Base-by-base conservation (phyloP, 2,329 filamentous ascomycete genomes). In the Botrytis tulipae region DNA sequence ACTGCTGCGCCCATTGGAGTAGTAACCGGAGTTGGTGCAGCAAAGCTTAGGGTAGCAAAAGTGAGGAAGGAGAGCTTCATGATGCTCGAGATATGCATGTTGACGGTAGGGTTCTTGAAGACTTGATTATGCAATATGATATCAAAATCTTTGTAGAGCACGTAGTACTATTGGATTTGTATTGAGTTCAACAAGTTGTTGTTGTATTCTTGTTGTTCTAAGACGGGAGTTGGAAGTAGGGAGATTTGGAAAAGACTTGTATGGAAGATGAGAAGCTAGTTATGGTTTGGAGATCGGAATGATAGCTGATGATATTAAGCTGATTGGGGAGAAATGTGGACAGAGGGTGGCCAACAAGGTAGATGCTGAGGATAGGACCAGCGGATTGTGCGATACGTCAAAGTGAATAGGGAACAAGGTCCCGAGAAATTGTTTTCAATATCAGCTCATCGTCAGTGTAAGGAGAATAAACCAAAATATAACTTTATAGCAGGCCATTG, bases 1-100 rank as follows among this genome's bases (percentile, higher is more conserved):
- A 57, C 25, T 4, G 35, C 25, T 12, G 35, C 35, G 14, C 18
- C 66, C 35, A 32, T 22, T 20, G 42, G 63, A 25, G 29, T 20
- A 22, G 48, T 40, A 12, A 48, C 22, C 7, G 62, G 42, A 44
- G 46, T 48, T 32, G 48, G 71, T 32, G 63, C 62, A 7, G 62
- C 63, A n/a, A 72, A 3, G 16, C 62, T 48, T 22, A 72, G 29
- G n/a, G 40, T 29, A 25, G 57, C 29, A 18, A 68, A 44, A 32
- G 40, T 2, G 63, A 72, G 40, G 48, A 68, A 25, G 32, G 25
- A 69, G 51, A 72, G 16, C 4, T 42, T 35, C 37, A 61, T 48
- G 70, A 60, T 46, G 22, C 5, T 48, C 48, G 62, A 25, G 29
- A 18, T 25, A 16, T 40, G 62, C 71, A 72, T 72, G 4, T 68